phyloP scores from a whole-genome alignment of 2,329 filamentous ascomycete genomes.

The Claviceps africana region DNA sequence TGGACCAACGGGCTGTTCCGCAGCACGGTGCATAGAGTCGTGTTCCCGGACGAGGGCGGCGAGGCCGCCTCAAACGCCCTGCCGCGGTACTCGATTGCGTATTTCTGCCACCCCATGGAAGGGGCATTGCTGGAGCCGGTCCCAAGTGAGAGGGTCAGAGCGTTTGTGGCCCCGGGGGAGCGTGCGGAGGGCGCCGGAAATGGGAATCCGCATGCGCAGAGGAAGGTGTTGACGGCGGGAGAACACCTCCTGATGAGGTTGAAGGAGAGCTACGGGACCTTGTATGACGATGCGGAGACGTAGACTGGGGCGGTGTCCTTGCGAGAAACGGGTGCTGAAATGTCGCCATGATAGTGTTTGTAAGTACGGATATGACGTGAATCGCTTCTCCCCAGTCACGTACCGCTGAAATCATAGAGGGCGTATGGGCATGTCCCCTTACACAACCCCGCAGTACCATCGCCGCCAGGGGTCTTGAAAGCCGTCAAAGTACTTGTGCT shows the following conservation, averaged over 20 bases:
- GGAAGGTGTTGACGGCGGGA: conserved; percentile 46
- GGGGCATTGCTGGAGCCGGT: conserved; percentile 39
- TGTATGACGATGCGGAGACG: conserved; percentile 30
- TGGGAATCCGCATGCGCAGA: conserved; percentile 34
- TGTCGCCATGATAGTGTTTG: no score
- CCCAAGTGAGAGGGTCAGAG: conserved; percentile 43
- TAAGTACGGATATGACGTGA: no score
- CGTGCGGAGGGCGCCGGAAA: conserved; percentile 12
- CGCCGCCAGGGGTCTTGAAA: conserved; percentile 28
- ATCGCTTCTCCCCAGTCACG: no score
- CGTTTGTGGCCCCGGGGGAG: conserved; percentile 21
- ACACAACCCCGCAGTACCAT: conserved; percentile 30
- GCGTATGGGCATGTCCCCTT: conserved; percentile 1
- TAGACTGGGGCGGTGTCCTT: neutral
- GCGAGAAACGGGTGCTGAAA: no score
- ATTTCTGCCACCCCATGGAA: conserved; percentile 52
- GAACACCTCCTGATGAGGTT: conserved; percentile 50
- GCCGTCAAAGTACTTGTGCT: conserved; percentile 19
- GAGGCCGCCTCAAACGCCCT: conserved; percentile 33
- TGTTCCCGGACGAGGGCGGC: conserved; percentile 39
- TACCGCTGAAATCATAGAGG: neutral
- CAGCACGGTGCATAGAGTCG: conserved; percentile 78
- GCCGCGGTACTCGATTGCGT: conserved; percentile 51
- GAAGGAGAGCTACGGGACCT: conserved; percentile 40
- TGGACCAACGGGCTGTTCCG: conserved; percentile 85